phyloP scores from a whole-genome alignment of 2,329 filamentous ascomycete species.

The Pseudomassariella vexata region DNA sequence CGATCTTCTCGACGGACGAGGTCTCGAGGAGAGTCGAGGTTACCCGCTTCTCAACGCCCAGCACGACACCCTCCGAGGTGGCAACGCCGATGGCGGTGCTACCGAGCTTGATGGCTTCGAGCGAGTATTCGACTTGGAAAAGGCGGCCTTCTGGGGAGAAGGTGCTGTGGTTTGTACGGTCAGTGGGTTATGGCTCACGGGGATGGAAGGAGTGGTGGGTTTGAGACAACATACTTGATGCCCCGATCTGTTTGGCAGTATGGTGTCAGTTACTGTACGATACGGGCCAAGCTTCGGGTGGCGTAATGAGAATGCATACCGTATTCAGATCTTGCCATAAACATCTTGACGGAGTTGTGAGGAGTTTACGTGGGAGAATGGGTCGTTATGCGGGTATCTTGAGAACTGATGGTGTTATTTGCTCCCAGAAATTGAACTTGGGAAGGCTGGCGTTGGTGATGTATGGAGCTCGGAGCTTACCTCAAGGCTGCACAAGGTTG shows the following conservation, averaged over 20 bases:
- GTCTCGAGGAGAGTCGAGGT: conserved; percentile 96
- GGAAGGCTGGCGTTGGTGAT: conserved; percentile 9
- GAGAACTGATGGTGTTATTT: conserved; percentile 6
- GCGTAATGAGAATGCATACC: conserved; percentile 52
- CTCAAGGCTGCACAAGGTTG: conserved; percentile 28
- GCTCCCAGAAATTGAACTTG: conserved; percentile 4
- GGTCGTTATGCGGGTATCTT: no score
- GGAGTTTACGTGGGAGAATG: conserved; percentile 4
- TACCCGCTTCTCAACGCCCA: conserved; percentile 98
- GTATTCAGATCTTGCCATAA: conserved; percentile 99
- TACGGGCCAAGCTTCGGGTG: not conserved
- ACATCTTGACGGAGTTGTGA: conserved; percentile 66
- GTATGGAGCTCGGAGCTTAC: conserved; percentile 18
- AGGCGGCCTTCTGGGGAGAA: conserved; percentile 99
- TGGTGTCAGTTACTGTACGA: conserved; percentile 9
- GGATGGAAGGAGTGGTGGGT: conserved; percentile 7
- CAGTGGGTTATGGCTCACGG: conserved; percentile 13
- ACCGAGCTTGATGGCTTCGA: conserved; percentile 99
- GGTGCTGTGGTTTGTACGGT: conserved; percentile 58
- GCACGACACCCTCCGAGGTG: conserved; percentile 89
- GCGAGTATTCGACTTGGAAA: conserved; percentile 99
- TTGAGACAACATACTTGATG: conserved; percentile 69
- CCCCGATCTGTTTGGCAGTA: conserved; percentile 76
- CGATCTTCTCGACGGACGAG: conserved; percentile 97
- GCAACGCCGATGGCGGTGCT: conserved; percentile 97